A percentile compares a stretch with the other conserved stretches of the same genome.
These are phyloP conservation scores for Metschnikowia santaceciliae DNA, from an alignment of 805 yeast species.

Conservation along the genomic window DNA sequence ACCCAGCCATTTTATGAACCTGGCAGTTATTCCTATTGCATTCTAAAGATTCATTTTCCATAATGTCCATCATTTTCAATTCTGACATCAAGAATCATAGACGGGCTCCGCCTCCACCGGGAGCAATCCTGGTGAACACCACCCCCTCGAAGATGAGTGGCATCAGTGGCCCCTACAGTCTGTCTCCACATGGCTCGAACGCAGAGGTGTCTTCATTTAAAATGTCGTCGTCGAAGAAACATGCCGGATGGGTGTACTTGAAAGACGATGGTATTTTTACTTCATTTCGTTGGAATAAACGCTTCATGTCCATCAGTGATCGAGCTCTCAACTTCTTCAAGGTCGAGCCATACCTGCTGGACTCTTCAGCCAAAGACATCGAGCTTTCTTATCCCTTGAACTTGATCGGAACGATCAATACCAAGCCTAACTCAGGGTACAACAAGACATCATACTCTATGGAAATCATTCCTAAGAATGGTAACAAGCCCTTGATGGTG, in stretches of 20 bases:
- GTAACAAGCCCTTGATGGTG: constrained; percentile 61
- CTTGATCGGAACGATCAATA: constrained; percentile 41
- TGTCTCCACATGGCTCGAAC: constrained; percentile 2
- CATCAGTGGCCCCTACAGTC: background rate
- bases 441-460: constrained; percentile 54
- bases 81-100: constrained; percentile 40
- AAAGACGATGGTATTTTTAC: constrained; percentile 85
- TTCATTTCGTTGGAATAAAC: constrained; percentile 88
- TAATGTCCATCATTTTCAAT: constrained; percentile 39
- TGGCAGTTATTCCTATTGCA: background rate
- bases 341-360: constrained; percentile 42
- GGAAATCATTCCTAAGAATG: constrained; percentile 61
- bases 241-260: constrained; percentile 83
- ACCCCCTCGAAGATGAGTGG: background rate
- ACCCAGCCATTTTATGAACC: background rate
- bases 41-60: background rate
- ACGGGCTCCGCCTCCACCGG: constrained; percentile 45
- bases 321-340: constrained; percentile 72
- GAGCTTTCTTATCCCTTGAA: constrained; percentile 39
- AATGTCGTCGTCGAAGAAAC: constrained; percentile 16
- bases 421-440: constrained; percentile 53
- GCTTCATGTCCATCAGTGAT: constrained; percentile 75
- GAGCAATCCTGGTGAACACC: constrained; percentile 1
- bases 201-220: constrained; percentile 7
- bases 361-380: constrained; percentile 41